phyloP scores from a whole-genome alignment of 1,284 basidiomycete genomes.

The Stereum hirsutum region DNA sequence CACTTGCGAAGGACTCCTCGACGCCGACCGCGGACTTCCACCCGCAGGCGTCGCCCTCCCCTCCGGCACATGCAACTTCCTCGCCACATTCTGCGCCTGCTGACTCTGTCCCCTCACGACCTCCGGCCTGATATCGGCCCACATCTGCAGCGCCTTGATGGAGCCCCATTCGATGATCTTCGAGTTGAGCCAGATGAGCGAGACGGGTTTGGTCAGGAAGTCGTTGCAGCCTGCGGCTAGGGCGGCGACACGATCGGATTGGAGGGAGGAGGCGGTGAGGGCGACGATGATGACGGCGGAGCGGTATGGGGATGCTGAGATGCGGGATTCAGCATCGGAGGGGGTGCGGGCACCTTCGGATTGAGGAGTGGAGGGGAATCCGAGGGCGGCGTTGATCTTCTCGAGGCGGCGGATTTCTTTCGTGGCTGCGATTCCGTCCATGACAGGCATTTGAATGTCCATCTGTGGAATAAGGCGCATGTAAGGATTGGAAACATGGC shows the following conservation, averaged over 20 bases:
- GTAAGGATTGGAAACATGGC: slow-evolving; percentile 6
- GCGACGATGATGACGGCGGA: slow-evolving; percentile 99
- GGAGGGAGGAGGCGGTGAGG: slow-evolving; percentile 88
- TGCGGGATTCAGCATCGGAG: slow-evolving; percentile 37
- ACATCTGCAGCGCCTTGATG: slow-evolving; percentile 83
- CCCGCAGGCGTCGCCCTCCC: slow-evolving; percentile 32
- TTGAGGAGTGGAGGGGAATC: slow-evolving; percentile 61
- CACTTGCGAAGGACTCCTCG: too few species aligned
- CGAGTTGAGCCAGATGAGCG: slow-evolving; percentile 90
- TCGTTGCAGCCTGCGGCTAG: slow-evolving; percentile 98
- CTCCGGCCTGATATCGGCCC: slow-evolving; percentile 70
- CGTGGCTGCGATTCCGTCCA: slow-evolving; percentile 97
- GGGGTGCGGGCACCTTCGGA: slow-evolving; percentile 48
- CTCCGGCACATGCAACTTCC: slow-evolving; percentile 58
- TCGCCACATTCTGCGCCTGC: slow-evolving; percentile 59
- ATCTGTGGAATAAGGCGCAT: slow-evolving; percentile 47
- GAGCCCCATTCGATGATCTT: slow-evolving; percentile 99
- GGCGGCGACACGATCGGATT: slow-evolving; percentile 90
- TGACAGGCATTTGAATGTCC: slow-evolving; percentile 99
- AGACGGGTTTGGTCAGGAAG: slow-evolving; percentile 97
- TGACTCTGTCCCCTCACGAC: slow-evolving; percentile 50
- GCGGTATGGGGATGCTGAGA: slow-evolving; percentile 61
- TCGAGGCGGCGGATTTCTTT: slow-evolving; percentile 92
- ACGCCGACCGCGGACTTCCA: too few species aligned
- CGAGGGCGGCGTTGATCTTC: slow-evolving; percentile 55